Evolutionary conservation across 768 basidiomycete species (phyloP).

Genomic region (Pulveroboletus frians): DNA sequence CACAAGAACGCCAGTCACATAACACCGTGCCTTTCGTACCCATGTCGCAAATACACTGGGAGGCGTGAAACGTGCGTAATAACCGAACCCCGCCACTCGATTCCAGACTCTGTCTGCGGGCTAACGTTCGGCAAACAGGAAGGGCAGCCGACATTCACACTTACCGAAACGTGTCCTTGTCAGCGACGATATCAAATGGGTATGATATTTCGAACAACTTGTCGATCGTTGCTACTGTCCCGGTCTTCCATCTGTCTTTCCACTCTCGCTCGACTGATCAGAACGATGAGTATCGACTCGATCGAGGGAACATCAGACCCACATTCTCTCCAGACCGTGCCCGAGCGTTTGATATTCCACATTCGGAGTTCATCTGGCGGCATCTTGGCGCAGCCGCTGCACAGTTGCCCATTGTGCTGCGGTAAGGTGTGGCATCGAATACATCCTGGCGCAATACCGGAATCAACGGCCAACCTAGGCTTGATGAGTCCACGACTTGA

Average conservation of each 20-base stretch:
- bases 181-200: conserved; percentile 25
- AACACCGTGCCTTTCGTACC: conserved; percentile 47
- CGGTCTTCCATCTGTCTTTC: conserved; percentile 34
- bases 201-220: conserved; percentile 51
- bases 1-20: conserved; percentile 59
- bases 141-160: conserved; percentile 8
- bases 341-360: conserved; percentile 43
- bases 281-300: conserved; percentile 20
- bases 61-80: conserved; percentile 56
- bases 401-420: conserved; percentile 41
- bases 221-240: conserved; percentile 39
- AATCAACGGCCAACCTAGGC: conserved; percentile 48
- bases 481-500: conserved; percentile 4
- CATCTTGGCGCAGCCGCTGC: conserved; percentile 47
- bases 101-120: conserved; percentile 29
- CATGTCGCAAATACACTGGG: conserved; percentile 66
- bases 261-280: conserved; percentile 52
- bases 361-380: conserved; percentile 39
- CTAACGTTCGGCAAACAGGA: conserved; percentile 4
- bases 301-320: conserved; percentile 24
- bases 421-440: conserved; percentile 45
- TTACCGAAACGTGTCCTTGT: conserved; percentile 48
- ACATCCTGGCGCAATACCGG: conserved; percentile 46
- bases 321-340: conserved; percentile 51
- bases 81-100: conserved; percentile 36